A percentile compares a stretch with the other conserved stretches of the same genome.
phyloP scores from a whole-genome alignment of 2,329 filamentous ascomycete species.

The Hortaea sp. region DNA sequence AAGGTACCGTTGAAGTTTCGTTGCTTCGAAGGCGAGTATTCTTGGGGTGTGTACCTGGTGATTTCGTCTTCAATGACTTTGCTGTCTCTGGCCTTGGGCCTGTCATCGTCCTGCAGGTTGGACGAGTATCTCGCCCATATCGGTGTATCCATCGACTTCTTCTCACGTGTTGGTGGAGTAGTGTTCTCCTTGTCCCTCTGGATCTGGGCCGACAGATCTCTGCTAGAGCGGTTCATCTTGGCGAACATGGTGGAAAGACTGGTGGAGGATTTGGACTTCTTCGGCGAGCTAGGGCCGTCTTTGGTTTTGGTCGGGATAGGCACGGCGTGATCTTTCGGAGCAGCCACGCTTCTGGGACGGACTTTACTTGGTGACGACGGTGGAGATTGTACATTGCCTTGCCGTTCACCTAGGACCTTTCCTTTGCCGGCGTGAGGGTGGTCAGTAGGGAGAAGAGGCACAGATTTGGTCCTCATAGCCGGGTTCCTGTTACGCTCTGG shows the following conservation, averaged over 20 bases:
- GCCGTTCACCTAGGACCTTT: constrained; percentile 21
- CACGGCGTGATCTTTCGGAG: not conserved
- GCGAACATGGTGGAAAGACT: constrained; percentile 71
- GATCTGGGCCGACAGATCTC: constrained; percentile 45
- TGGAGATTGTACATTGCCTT: constrained; percentile 23
- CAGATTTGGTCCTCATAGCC: constrained; percentile 19
- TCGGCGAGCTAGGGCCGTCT: constrained; percentile 20
- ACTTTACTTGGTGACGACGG: constrained; percentile 21
- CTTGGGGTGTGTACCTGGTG: constrained; percentile 47
- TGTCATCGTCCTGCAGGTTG: constrained; percentile 1
- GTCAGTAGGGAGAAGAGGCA: constrained; percentile 40
- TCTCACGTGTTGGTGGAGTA: constrained; percentile 46
- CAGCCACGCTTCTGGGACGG: constrained; percentile 24
- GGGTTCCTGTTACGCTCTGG: constrained; percentile 27
- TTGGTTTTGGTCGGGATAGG: constrained; percentile 11
- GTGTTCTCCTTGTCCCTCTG: constrained; percentile 74
- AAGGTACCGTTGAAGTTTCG: constrained; percentile 41
- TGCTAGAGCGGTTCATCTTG: constrained; percentile 59
- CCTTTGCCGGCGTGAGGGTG: constrained; percentile 33
- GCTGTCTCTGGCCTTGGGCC: constrained; percentile 24
- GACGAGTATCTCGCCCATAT: constrained; percentile 68
- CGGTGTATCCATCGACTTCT: constrained; percentile 48
- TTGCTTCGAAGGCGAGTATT: constrained; percentile 52
- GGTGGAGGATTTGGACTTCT: constrained; percentile 72
- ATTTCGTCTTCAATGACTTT: constrained; percentile 44